A percentile compares a stretch with the other conserved stretches of the same genome.
Conservation (phyloP, 805 yeast species). For the Nakazawaea populi region DNA sequence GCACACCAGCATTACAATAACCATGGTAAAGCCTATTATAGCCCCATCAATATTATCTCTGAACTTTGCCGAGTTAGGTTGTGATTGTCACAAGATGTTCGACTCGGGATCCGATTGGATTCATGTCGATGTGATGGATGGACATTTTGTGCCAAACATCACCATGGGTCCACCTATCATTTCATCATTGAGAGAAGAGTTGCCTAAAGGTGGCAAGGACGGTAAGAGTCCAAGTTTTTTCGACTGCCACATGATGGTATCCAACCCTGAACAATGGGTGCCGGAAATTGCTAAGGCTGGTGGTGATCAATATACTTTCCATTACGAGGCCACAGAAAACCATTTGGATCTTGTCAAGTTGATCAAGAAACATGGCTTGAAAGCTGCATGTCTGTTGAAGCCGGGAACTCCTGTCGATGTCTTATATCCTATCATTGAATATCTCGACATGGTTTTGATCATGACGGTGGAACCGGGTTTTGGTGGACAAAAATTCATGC, state of each 20-base stretch:
- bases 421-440: slow-evolving; percentile 65
- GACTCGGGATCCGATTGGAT: slow-evolving; percentile 91
- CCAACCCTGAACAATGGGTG: slow-evolving; percentile 90
- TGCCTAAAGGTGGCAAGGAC: slow-evolving; percentile 57
- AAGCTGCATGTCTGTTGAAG: slow-evolving; percentile 90
- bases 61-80: slow-evolving; percentile 84
- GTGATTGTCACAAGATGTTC: slow-evolving; percentile 79
- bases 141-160: slow-evolving; percentile 95
- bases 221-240: slow-evolving; percentile 46
- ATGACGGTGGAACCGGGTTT: slow-evolving; percentile 99
- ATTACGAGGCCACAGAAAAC: slow-evolving; percentile 83
- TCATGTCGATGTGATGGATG: slow-evolving; percentile 98
- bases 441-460: slow-evolving; percentile 88
- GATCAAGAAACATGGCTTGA: slow-evolving; percentile 78
- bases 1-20: not conserved
- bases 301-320: slow-evolving; percentile 95
- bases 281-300: slow-evolving; percentile 88
- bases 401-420: slow-evolving; percentile 90
- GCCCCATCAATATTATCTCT: slow-evolving; percentile 95
- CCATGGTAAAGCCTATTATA: slow-evolving; percentile 74
- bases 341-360: slow-evolving; percentile 68
- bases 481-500: slow-evolving; percentile 97
- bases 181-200: slow-evolving; percentile 63
- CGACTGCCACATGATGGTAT: slow-evolving; percentile 99
- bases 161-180: slow-evolving; percentile 92